Percentiles rank a stretch among this genome's conserved stretches.
These are phyloP conservation scores for Paraconiothyrium brasiliense DNA, from an alignment of 2,329 filamentous ascomycete genomes.

Conservation along the genomic window DNA sequence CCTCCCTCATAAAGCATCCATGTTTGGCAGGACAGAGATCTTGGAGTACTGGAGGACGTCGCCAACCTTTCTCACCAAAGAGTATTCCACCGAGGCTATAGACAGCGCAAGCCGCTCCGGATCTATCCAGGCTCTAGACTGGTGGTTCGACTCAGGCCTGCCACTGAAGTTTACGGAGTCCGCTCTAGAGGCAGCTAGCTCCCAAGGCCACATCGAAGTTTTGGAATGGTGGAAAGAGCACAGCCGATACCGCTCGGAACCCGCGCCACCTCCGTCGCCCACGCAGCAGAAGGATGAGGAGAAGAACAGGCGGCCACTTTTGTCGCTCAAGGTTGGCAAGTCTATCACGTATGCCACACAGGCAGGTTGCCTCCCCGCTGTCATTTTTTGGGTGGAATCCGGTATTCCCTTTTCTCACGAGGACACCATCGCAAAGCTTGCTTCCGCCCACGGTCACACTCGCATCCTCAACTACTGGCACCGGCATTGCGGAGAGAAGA, in stretches of 20 bases:
- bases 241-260: conserved; percentile 56
- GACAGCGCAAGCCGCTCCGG: conserved; percentile 88
- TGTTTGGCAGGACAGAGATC: conserved; percentile 84
- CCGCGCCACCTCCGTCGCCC: conserved; percentile 24
- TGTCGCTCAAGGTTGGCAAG: conserved; percentile 81
- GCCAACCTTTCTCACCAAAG: conserved; percentile 82
- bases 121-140: conserved; percentile 85
- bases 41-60: conserved; percentile 92
- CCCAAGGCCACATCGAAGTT: conserved; percentile 83
- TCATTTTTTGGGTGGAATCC: conserved; percentile 88
- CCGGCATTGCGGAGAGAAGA: conserved; percentile 74
- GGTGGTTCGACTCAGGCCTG: conserved; percentile 87
- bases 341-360: conserved; percentile 85
- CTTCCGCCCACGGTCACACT: conserved; percentile 85
- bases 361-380: conserved; percentile 77
- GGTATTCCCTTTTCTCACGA: conserved; percentile 82
- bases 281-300: conserved; percentile 27
- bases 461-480: conserved; percentile 86
- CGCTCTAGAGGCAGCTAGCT: conserved; percentile 86
- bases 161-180: conserved; percentile 85
- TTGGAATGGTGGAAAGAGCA: conserved; percentile 93
- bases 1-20: conserved; percentile 87
- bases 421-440: conserved; percentile 83
- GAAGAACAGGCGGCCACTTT: conserved; percentile 29
- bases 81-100: conserved; percentile 85